These are phyloP conservation scores for Thymus mandschuricus DNA, from an alignment of 257 asterid species.

Conservation along the genomic window DNA sequence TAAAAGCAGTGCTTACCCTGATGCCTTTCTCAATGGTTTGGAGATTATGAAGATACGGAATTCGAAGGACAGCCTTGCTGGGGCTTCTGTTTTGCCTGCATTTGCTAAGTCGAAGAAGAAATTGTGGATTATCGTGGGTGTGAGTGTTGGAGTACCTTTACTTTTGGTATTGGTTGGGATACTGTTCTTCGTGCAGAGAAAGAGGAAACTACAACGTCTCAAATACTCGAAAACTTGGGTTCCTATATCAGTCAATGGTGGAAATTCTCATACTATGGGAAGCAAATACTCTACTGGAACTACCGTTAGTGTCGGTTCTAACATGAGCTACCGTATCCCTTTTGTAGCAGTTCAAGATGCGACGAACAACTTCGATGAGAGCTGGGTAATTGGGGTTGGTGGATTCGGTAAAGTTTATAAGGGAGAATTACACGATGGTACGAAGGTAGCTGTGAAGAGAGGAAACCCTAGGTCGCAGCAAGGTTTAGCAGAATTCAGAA, in stretches of 20 bases:
- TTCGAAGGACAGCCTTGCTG: constrained; percentile 68
- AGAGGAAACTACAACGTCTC: constrained; percentile 57
- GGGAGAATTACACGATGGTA: constrained; percentile 46
- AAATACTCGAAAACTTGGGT: constrained; percentile 73
- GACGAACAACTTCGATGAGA: constrained; percentile 58
- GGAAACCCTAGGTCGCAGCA: constrained; percentile 58
- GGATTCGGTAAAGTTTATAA: constrained; percentile 63
- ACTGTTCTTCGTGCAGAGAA: constrained; percentile 47
- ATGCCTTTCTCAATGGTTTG: constrained; percentile 77
- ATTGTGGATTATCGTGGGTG: constrained; percentile 67
- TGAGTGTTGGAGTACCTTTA: constrained; percentile 50
- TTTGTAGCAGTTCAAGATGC: constrained; percentile 55
- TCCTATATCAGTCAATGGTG: constrained; percentile 76
- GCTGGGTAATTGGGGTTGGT: constrained; percentile 52
- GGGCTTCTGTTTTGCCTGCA: constrained; percentile 38
- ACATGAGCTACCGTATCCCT: constrained; percentile 66
- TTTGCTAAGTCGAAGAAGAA: constrained; percentile 49
- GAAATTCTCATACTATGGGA: constrained; percentile 76
- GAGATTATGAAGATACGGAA: constrained; percentile 83
- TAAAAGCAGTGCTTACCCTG: constrained; percentile 40
- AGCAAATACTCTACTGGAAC: constrained; percentile 83
- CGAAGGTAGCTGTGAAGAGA: constrained; percentile 53
- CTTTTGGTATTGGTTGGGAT: constrained; percentile 44
- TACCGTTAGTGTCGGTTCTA: constrained; percentile 66
- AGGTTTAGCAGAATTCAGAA: constrained; percentile 55